These are phyloP conservation scores for Tuber aestivum DNA, from an alignment of 495 filamentous ascomycete species.

Conservation along the genomic window DNA sequence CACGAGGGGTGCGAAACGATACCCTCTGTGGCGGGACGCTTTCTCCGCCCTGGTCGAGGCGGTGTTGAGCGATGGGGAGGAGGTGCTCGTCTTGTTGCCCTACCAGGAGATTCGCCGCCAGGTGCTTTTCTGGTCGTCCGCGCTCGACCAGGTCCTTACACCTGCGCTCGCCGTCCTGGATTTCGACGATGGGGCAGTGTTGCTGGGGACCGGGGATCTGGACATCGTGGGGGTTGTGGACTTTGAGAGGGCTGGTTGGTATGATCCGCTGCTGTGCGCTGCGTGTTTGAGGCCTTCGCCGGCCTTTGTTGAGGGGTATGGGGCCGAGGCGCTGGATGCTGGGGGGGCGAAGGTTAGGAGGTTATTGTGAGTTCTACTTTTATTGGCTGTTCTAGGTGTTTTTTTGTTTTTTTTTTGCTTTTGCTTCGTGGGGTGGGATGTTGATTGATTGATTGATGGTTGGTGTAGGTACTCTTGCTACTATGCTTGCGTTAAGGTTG, in stretches of 20 bases:
- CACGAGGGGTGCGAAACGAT: slow-evolving; percentile 26
- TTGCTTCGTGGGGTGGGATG: neutral
- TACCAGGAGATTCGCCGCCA: slow-evolving; percentile 59
- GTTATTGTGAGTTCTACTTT: neutral
- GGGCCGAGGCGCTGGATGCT: slow-evolving; percentile 22
- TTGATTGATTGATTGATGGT: neutral
- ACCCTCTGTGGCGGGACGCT: slow-evolving; percentile 55
- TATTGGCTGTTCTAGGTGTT: neutral
- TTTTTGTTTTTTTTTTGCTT: neutral
- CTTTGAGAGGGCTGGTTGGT: slow-evolving; percentile 39
- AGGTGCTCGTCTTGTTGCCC: slow-evolving; percentile 60
- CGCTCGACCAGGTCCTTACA: slow-evolving; percentile 53
- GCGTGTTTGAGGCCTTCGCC: slow-evolving; percentile 17
- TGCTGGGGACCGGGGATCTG: slow-evolving; percentile 43
- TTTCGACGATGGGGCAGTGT: slow-evolving; percentile 53
- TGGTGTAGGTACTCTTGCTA: slow-evolving; percentile 30
- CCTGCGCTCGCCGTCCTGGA: slow-evolving; percentile 57
- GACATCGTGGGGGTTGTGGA: slow-evolving; percentile 33
- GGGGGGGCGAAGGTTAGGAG: neutral
- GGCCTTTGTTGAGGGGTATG: slow-evolving; percentile 32
- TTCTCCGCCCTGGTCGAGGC: slow-evolving; percentile 59
- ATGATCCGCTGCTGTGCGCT: slow-evolving; percentile 28
- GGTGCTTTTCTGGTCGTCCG: slow-evolving; percentile 47
- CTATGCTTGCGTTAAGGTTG: slow-evolving; percentile 30
- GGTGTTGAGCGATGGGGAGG: slow-evolving; percentile 62